Conservation (phyloP, 2,329 filamentous ascomycete species). For the Ophiocordyceps camponoti-floridani region DNA sequence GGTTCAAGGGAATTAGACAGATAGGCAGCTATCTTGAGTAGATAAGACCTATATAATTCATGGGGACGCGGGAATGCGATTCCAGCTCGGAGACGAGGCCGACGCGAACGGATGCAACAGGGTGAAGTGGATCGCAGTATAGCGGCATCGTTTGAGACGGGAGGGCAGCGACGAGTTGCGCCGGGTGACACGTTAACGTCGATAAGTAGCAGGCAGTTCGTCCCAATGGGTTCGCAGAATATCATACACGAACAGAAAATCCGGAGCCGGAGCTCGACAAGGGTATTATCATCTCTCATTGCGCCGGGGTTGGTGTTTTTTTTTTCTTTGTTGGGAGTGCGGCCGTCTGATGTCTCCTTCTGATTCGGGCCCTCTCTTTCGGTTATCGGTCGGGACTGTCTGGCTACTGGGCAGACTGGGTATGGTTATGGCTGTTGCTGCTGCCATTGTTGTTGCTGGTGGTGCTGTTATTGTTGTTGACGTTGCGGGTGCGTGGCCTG, state of each 20-base stretch:
- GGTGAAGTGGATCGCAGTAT: neutral
- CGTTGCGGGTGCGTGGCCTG: neutral
- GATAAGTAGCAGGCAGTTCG: neutral
- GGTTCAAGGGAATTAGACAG: no score
- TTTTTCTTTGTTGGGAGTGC: neutral
- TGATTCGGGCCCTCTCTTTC: neutral
- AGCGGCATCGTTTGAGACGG: neutral
- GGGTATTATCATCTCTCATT: neutral
- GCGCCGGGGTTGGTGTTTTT: neutral
- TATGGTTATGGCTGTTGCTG: neutral
- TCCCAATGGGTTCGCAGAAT: neutral
- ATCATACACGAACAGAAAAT: neutral
- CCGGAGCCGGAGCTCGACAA: neutral
- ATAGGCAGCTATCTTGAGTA: no score
- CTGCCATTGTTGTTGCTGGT: neutral
- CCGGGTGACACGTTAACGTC: neutral
- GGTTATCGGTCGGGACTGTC: neutral
- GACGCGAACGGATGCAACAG: neutral
- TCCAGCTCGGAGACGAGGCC: no score
- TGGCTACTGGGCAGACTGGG: neutral
- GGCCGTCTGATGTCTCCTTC: neutral
- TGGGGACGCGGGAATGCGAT: no score
- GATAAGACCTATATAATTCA: no score
- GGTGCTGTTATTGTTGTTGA: neutral
- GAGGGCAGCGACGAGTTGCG: neutral